Base-by-base conservation (phyloP, 2,329 filamentous ascomycete genomes). In the Penicillium sp. region DNA sequence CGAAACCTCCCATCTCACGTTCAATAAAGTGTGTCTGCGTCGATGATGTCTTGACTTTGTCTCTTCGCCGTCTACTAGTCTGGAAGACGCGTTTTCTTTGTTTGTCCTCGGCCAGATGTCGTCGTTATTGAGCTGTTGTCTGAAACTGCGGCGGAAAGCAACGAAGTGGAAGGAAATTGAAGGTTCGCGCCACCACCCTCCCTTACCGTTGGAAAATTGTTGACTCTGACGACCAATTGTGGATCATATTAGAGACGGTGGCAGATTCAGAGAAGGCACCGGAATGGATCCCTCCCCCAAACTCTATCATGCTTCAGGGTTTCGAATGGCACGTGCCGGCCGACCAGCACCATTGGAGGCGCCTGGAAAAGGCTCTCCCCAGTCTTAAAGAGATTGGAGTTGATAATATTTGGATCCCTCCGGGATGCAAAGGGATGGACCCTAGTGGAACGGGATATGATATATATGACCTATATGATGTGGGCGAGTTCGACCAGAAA, bases 401-500 rank as follows among this genome's bases (percentile, higher is more conserved):
- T 29, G 80, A 83, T 39, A 79, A 78, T 49, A 72, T 87, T 15
- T 89, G 86, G 86, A 80, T 90, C 5, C 87, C 87, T 0, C 87
- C 87, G 0, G 87, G 81, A 45, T 89, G 86, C 71, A 90, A 90
- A 72, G 86, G 81, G 1, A 81, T 82, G 51, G 78, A 77, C 23
- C 77, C 80, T 1, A 71, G 78, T 21, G 83, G 84, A 26, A 89
- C 87, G 58, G 87, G 87, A 6, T 87, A 87, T 56, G 85, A 87
- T 63, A 76, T 84, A 54, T 90, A 89, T 63, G 87, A 90, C 65
- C 70, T 90, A 23, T 88, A 85, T 60, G 85, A 88, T 55, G 69
- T 88, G 2, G 87, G 87, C 27, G 87, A 90, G 64, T 90, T 90
- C 59, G 80, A 88, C 18, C 86, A 89, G 63, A 90, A 89, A 66